phyloP scores from a whole-genome alignment of 805 yeast species.

The Priceomyces medius region DNA sequence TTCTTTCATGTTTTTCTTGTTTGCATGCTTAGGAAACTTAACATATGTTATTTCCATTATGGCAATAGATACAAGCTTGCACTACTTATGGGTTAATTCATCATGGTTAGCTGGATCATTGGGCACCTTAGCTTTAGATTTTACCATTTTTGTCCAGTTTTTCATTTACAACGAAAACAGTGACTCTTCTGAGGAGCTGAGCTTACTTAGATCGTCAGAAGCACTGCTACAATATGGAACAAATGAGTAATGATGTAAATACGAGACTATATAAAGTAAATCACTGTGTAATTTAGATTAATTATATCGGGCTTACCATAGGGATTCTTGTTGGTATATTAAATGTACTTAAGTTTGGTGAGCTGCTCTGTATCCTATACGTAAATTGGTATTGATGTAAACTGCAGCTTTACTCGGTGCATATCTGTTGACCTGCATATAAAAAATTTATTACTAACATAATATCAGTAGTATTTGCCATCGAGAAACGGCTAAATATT shows the following conservation, averaged over 20 bases:
- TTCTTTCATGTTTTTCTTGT: conserved; percentile 86
- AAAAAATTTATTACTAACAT: too few species aligned
- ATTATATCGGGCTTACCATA: not conserved
- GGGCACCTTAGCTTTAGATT: conserved; percentile 84
- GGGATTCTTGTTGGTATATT: too few species aligned
- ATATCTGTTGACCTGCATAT: too few species aligned
- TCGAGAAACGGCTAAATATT: too few species aligned
- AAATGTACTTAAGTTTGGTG: too few species aligned
- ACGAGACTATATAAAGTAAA: not conserved
- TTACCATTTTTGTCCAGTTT: conserved; percentile 81
- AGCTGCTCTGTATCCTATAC: too few species aligned
- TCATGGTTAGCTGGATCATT: conserved; percentile 92
- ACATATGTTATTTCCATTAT: conserved; percentile 87
- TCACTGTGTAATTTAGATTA: not conserved
- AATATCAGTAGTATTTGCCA: too few species aligned
- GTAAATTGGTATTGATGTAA: too few species aligned
- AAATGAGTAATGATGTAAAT: not conserved
- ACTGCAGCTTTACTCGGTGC: too few species aligned
- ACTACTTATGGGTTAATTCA: conserved; percentile 75
- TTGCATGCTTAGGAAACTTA: conserved; percentile 92
- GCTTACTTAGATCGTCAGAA: not conserved
- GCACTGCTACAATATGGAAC: not conserved
- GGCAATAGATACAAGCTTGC: conserved; percentile 65
- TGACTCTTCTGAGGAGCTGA: conserved; percentile 5
- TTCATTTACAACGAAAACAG: conserved; percentile 60